Evolutionary conservation across 768 basidiomycete species (phyloP).

Genomic region (Mrakia gelida): DNA sequence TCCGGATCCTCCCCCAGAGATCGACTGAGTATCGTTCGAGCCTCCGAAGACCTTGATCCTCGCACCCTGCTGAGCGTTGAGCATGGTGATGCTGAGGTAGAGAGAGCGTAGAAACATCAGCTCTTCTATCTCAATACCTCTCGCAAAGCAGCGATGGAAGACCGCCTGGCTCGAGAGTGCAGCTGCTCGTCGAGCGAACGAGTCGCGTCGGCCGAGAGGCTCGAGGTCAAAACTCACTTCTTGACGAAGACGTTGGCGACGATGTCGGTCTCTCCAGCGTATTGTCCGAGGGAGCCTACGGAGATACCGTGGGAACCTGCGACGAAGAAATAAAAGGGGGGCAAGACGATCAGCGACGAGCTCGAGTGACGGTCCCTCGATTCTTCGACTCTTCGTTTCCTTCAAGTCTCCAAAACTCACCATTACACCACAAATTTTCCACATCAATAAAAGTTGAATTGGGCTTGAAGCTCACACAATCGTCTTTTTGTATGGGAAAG

Average conservation of each 20-base stretch:
- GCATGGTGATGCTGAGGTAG: constrained; percentile 50
- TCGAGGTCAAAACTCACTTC: no score
- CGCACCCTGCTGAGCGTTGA: constrained; percentile 62
- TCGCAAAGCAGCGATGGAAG: no score
- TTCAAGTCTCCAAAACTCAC: not conserved
- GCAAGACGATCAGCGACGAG: no score
- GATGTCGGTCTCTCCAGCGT: constrained; percentile 50
- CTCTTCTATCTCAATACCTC: no score
- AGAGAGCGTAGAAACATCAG: no score
- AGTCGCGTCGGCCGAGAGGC: no score
- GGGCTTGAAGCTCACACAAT: constrained; percentile 57
- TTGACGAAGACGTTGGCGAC: constrained; percentile 59
- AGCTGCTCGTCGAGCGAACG: no score
- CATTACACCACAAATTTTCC: constrained; percentile 55
- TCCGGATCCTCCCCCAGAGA: constrained; percentile 51
- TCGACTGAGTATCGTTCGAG: constrained; percentile 56
- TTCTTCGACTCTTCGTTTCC: no score
- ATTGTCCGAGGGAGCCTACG: constrained; percentile 59
- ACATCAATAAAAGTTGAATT: constrained; percentile 59
- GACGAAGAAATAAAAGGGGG: not conserved
- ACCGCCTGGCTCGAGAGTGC: no score
- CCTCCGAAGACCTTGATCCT: constrained; percentile 68
- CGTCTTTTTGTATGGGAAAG: constrained; percentile 46
- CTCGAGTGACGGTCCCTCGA: no score
- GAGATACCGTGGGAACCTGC: constrained; percentile 57